Base-by-base conservation (phyloP, 2,329 filamentous ascomycete genomes). In the Claviceps cyperi region DNA sequence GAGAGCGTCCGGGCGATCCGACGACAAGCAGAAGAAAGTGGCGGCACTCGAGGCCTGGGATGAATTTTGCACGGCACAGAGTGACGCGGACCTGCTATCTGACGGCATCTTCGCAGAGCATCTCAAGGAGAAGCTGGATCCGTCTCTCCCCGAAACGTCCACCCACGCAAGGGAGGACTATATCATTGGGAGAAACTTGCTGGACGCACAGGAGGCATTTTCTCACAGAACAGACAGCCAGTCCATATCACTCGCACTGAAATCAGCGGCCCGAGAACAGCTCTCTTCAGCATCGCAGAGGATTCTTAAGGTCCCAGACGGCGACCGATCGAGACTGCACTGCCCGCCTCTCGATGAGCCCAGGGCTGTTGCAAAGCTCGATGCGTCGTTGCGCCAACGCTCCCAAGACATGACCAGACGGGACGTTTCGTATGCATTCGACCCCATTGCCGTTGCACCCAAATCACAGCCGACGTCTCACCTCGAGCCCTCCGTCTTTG, bases 401-500 rank as follows among this genome's bases (percentile, higher is more conserved):
- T 15, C 40, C 55, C 61, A 5, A 40, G 35, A 17, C 32, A 48
- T 81, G 43, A 64, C 59, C 3, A 73, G 79, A 24, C 63, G 68
- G 47, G 77, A 82, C 53, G 69, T 81, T 45, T 73, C 76, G 22
- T 56, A 70, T 14, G 80, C 80, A 1, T 83, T 83, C 54, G 79
- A 83, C 54, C 70, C 76, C 0, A 76, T 83, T 50, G 76, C 79
- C 1, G 63, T 68, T 2, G 67, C 72, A 0, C 74, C 75, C 32
- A 75, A 73, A 53, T 58, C 63, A 1, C 53, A 60, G 50, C 46
- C 56, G 17, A 58, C 58, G 15, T 56, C 60, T 7, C 70, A 70
- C 43, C 71, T 88, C 1, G 77, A 80, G 36, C 74, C 84, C 0
- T 90, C 86, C 0, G 80, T 84, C 0, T 88, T 95, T 56, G 88